These are phyloP conservation scores for Tardiomyces digboiensis DNA, from an alignment of 1,139 yeast species.

Conservation along the genomic window DNA sequence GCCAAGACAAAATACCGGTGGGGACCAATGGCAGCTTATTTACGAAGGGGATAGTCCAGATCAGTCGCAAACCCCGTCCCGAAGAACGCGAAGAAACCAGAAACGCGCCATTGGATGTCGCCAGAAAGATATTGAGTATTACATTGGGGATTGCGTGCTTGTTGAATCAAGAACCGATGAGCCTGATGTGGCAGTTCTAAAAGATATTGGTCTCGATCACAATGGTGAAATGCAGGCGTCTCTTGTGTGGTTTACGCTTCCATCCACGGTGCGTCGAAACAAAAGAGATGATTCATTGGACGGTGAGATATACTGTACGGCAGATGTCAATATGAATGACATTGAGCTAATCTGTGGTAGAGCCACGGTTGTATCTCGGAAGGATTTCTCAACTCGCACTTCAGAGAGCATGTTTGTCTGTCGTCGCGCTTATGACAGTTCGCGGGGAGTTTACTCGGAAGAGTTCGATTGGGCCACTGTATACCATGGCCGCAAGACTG, in stretches of 20 bases:
- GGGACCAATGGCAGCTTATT: slow-evolving; percentile 1
- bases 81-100: not conserved
- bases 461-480: slow-evolving; percentile 9
- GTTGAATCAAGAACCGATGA: slow-evolving; percentile 10
- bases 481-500: slow-evolving; percentile 9
- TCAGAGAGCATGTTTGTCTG: not conserved
- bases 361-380: slow-evolving; percentile 8
- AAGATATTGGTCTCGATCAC: slow-evolving; percentile 9
- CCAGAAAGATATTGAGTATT: slow-evolving; percentile 5
- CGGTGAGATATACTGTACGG: slow-evolving; percentile 13
- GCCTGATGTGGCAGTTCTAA: slow-evolving; percentile 14
- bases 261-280: slow-evolving; percentile 5
- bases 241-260: slow-evolving; percentile 14
- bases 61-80: not conserved
- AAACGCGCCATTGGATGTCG: slow-evolving; percentile 5
- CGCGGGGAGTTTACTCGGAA: slow-evolving; percentile 3
- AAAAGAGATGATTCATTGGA: slow-evolving; percentile 2
- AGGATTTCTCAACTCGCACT: not conserved
- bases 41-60: not conserved
- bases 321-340: slow-evolving; percentile 11
- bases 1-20: no score
- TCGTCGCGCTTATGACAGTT: not conserved
- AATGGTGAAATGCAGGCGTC: slow-evolving; percentile 11
- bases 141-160: slow-evolving; percentile 14
- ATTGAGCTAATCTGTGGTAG: slow-evolving; percentile 11